Evolutionary conservation across 805 yeast species (phyloP).

Genomic region (Zygoascus biomembranicola): DNA sequence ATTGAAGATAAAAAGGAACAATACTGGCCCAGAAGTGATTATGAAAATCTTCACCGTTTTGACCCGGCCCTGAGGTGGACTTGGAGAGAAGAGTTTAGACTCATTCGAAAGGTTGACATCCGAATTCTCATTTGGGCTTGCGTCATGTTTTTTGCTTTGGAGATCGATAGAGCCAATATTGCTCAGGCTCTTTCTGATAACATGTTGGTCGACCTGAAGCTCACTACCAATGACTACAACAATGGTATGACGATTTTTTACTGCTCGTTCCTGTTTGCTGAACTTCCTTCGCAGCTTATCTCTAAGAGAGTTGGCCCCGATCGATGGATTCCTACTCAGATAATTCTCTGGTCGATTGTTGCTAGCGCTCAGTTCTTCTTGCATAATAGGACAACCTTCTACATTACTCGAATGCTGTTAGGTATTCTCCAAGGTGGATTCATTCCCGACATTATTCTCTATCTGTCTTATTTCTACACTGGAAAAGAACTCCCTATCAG

Average conservation of each 20-base stretch:
- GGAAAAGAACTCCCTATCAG: conserved; percentile 49
- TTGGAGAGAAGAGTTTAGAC: conserved; percentile 39
- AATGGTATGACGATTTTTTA: conserved; percentile 50
- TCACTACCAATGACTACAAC: conserved; percentile 52
- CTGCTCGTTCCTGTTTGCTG: conserved; percentile 48
- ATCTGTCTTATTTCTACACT: conserved; percentile 62
- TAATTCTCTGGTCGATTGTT: conserved; percentile 51
- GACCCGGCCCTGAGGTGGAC: conserved; percentile 56
- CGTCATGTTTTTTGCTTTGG: conserved; percentile 50
- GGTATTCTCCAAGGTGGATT: conserved; percentile 62
- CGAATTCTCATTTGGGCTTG: conserved; percentile 49
- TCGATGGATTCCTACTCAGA: conserved; percentile 54
- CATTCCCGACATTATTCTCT: conserved; percentile 54
- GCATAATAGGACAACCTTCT: conserved; percentile 35
- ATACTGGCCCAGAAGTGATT: conserved; percentile 8
- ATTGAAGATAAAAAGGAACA: not conserved
- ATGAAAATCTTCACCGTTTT: conserved; percentile 28
- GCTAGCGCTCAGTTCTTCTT: conserved; percentile 45
- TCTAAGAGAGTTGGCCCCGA: conserved; percentile 60
- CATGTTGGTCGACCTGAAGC: conserved; percentile 40
- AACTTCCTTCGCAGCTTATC: conserved; percentile 59
- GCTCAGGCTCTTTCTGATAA: conserved; percentile 52
- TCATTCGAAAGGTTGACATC: conserved; percentile 48
- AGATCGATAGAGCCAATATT: conserved; percentile 51
- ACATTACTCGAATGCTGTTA: conserved; percentile 39